Base-by-base conservation (phyloP, 1,284 basidiomycete genomes). In the Ustilago bromivora region DNA sequence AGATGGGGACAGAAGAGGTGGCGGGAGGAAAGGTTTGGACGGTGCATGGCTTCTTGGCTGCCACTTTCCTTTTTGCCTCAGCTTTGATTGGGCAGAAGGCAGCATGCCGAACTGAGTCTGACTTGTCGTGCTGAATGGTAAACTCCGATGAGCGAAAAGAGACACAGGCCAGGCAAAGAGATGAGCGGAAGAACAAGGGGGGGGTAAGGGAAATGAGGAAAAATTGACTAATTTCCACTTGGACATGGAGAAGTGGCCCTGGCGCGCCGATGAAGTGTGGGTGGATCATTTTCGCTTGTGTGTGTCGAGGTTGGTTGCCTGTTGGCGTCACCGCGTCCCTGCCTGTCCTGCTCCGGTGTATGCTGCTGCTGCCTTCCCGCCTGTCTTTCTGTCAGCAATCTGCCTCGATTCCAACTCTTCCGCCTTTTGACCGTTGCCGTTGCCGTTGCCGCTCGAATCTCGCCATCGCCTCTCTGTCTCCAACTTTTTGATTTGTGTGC, bases 321-420 rank as follows among this genome's bases (percentile, higher is more conserved):
- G 43, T 54, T 54, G 52, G 52, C 52, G 52, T 54, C 52, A 51
- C 49, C n/a, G 49, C 43, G 43, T 46, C n/a, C n/a, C 49, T 51
- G 49, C 31, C 49, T 32, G 9, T 51, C 31, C 13, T 32, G 49
- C 49, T 31, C 15, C 49, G 49, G 49, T 51, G 23, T 51, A 51
- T 51, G 49, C 49, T 51, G 49, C 28, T 51, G 49, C 23, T 28
- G 10, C 10, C 49, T 51, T 51, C 28, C 6, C 49, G 15, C 15
- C n/a, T 31, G 4, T 51, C 38, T 40, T 17, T 40, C 12, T 51
- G 23, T 19, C n/a, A 10, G 36, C 36, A 13, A 38, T 46, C n/a
- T 49, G n/a, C 23, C 28, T 23, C 13, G 11, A 23, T 31, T 6
- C 49, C 23, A 12, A 12, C 12, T 9, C 28, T 32, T 31, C 12